Evolutionary conservation across 139 green algal species (phyloP).

Genomic region (Yamagishiella unicocca): DNA sequence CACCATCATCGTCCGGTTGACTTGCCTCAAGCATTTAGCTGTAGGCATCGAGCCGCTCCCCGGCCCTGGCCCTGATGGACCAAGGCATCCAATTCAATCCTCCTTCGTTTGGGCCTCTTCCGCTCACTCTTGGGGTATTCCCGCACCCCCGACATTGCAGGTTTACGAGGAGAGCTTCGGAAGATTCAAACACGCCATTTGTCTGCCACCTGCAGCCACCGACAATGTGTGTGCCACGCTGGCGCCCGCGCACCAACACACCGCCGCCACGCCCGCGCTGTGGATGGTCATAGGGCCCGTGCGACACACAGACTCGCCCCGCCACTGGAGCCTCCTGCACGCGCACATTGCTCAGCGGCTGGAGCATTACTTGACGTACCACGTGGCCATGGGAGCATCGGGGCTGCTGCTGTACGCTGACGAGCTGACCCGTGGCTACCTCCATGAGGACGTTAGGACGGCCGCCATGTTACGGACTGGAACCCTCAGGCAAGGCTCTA

Average conservation of each 20-base stretch:
- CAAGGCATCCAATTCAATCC: no score
- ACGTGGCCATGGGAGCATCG: neutral
- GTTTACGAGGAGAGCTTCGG: slow-evolving; percentile 2
- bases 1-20: no score
- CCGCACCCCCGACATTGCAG: no score
- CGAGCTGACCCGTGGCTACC: neutral
- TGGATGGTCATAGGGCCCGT: neutral
- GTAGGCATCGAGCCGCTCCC: no score
- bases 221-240: neutral
- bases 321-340: neutral
- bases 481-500: no score
- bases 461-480: no score
- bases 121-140: no score
- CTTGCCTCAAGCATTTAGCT: no score
- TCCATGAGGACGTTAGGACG: no score
- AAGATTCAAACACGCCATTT: neutral
- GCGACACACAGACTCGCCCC: neutral
- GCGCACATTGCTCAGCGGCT: neutral
- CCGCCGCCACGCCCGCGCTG: neutral
- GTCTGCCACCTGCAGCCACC: neutral
- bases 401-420: slow-evolving; percentile 32
- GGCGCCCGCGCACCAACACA: neutral
- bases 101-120: no score
- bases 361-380: slow-evolving; percentile 4
- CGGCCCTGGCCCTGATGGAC: no score